These are phyloP conservation scores for Tanacetum coccineum DNA, from an alignment of 129 eudicot genomes.

Conservation along the genomic window DNA sequence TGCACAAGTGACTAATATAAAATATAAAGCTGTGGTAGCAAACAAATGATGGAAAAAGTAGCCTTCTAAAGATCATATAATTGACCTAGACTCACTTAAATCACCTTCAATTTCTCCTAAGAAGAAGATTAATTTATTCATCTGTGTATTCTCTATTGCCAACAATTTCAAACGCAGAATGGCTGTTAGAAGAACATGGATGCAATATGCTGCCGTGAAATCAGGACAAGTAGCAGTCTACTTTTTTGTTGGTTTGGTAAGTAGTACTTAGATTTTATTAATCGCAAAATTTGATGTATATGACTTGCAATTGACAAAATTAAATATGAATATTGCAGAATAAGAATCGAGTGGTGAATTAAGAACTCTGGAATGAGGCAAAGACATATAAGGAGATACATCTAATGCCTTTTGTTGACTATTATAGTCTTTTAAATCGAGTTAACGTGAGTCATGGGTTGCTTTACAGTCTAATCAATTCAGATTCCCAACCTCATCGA, in stretches of 20 bases:
- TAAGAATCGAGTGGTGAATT: constrained; percentile 85
- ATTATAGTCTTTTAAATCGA: constrained; percentile 70
- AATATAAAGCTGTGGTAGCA: constrained; percentile 31
- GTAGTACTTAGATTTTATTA: constrained; percentile 23
- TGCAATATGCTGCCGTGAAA: constrained; percentile 78
- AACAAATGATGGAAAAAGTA: constrained; percentile 30
- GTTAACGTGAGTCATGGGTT: constrained; percentile 58
- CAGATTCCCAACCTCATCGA: constrained; percentile 79
- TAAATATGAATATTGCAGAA: constrained; percentile 44
- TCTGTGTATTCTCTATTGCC: constrained; percentile 91
- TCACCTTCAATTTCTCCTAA: too few relatives aligned
- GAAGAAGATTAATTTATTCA: constrained; percentile 58
- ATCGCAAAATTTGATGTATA: not conserved
- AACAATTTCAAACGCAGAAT: constrained; percentile 87
- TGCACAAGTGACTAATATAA: constrained; percentile 25
- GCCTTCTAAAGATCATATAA: constrained; percentile 23
- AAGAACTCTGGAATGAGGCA: constrained; percentile 95
- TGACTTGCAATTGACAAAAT: not conserved
- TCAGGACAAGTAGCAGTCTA: constrained; percentile 88
- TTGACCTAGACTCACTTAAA: too few relatives aligned
- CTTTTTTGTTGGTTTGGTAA: constrained; percentile 95
- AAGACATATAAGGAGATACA: constrained; percentile 78
- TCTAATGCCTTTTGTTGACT: constrained; percentile 94
- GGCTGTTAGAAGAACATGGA: constrained; percentile 97
- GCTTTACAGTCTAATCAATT: constrained; percentile 80